Evolutionary conservation across 441 rosid genomes (phyloP).

Genomic region (Capsella rubella): DNA sequence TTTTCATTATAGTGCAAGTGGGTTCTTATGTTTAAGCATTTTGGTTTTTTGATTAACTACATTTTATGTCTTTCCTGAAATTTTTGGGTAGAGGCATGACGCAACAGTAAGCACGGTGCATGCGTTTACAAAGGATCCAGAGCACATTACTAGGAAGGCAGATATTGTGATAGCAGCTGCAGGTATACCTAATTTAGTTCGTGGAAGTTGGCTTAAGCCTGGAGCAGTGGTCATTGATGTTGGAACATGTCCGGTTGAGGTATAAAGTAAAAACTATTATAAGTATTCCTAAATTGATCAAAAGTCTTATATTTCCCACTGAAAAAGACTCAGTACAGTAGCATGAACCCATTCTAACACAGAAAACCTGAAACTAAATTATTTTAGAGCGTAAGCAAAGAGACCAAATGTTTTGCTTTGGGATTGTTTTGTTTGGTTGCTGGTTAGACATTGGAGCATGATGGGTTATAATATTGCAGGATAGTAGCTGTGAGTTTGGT

Average conservation of each 20-base stretch:
- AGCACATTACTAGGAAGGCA: slow-evolving; percentile 68
- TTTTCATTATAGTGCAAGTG: not conserved
- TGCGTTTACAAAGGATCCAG: slow-evolving; percentile 71
- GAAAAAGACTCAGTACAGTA: not conserved
- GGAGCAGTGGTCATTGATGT: slow-evolving; percentile 90
- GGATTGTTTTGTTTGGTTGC: slow-evolving; percentile 1
- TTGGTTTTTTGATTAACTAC: slow-evolving; percentile 24
- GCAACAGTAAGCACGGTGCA: slow-evolving; percentile 85
- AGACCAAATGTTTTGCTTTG: not conserved
- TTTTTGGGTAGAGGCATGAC: slow-evolving; percentile 76
- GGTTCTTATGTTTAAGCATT: slow-evolving; percentile 10
- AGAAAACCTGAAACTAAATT: not conserved
- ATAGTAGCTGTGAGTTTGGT: slow-evolving; percentile 67
- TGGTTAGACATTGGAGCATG: slow-evolving; percentile 35
- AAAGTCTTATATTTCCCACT: not conserved
- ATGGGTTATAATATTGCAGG: slow-evolving; percentile 52
- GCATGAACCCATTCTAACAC: not conserved
- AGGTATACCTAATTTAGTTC: slow-evolving; percentile 82
- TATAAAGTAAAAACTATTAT: slow-evolving; percentile 16
- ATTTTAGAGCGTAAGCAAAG: slow-evolving; percentile 18
- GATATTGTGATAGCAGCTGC: slow-evolving; percentile 83
- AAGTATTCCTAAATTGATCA: not conserved
- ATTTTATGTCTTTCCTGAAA: slow-evolving; percentile 32
- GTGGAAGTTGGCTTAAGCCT: slow-evolving; percentile 81
- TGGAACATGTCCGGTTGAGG: slow-evolving; percentile 85